Evolutionary conservation across 345 rosid species (phyloP), one percentile per base, ranked within the genome.

Genomic region (Syzygium grande): DNA sequence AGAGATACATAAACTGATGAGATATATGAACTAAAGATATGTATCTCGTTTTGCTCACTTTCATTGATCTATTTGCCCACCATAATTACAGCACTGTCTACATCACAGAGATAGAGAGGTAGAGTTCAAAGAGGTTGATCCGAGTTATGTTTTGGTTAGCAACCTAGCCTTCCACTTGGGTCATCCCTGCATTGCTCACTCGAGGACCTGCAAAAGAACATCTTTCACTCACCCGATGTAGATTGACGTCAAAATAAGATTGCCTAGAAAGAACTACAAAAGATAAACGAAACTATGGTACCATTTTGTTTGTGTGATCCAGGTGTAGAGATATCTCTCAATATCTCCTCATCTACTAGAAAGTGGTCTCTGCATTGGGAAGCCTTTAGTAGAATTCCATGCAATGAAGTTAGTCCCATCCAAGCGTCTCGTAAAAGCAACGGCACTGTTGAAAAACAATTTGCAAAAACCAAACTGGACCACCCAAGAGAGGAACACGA

Each of bases 101-200:
- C 3, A 6, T 58, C 25, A 58, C 29, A 58, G 3, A 27, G 29
- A 58, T 23, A 58, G 29, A 58, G 63, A 58, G 63, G 63, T 1
- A 9, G 63, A 58, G 63, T 58, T 23, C 23, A n/a, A 23, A 23
- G 61, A n/a, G 61, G 5, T 56, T 3, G 25, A 58, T 58, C 1
- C 12, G 0, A 2, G n/a, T 23, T 56, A 0, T 27, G 43, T 41
- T 41, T 41, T 5, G 43, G 43, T 41, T 41, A 41, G 43, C 43
- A 41, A 41, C 43, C 43, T 41, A 41, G 43, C 88, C 95, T 43
- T 88, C 93, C 90, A 90, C 90, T 87, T 92, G 88, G 79, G 88
- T 91, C 88, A 89, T 87, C 53, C 68, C 89, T 58, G 73, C 30
- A 25, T 65, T 79, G 89, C 90, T 93, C 38, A 92, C 93, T 93